Conservation (phyloP, 352 stramenopile species). For the Phytophthora rubi region DNA sequence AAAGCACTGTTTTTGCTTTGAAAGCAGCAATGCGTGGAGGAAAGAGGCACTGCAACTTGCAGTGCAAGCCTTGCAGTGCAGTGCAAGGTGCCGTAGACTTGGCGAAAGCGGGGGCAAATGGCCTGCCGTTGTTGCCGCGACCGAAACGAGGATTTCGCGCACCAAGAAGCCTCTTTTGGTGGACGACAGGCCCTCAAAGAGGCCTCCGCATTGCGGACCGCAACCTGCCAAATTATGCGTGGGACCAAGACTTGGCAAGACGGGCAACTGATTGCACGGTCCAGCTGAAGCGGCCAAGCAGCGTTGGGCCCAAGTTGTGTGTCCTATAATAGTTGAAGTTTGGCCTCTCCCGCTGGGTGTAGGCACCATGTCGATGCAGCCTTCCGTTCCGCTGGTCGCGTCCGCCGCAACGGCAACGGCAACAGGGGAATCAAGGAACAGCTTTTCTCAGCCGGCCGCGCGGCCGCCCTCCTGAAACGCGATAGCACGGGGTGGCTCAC, state of each 20-base stretch:
- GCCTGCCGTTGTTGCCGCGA: slow-evolving; percentile 1
- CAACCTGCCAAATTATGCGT: too few relatives aligned
- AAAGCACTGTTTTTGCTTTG: too few relatives aligned
- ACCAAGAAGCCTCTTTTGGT: slow-evolving; percentile 27
- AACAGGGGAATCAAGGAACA: neutral
- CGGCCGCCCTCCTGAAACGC: too few relatives aligned
- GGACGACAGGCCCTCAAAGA: slow-evolving; percentile 16
- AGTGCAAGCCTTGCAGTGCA: too few relatives aligned
- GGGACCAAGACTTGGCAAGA: too few relatives aligned
- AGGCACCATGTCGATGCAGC: neutral
- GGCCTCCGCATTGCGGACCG: neutral
- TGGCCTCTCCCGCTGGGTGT: neutral
- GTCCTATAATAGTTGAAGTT: slow-evolving; percentile 16
- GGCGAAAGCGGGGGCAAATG: neutral
- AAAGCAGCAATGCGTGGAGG: slow-evolving; percentile 12
- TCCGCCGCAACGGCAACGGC: neutral
- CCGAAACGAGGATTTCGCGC: slow-evolving; percentile 25
- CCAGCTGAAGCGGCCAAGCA: slow-evolving; percentile 6
- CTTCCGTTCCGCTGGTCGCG: neutral
- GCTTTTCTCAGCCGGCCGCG: neutral
- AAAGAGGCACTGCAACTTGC: slow-evolving; percentile 21
- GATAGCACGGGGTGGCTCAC: too few relatives aligned
- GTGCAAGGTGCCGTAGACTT: neutral
- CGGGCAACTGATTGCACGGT: neutral
- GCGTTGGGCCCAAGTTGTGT: slow-evolving; percentile 23